Percentiles rank a stretch among this genome's conserved stretches.
Evolutionary conservation across 208 protist genomes (phyloP).

Genomic region (Hexamita inflata): DNA sequence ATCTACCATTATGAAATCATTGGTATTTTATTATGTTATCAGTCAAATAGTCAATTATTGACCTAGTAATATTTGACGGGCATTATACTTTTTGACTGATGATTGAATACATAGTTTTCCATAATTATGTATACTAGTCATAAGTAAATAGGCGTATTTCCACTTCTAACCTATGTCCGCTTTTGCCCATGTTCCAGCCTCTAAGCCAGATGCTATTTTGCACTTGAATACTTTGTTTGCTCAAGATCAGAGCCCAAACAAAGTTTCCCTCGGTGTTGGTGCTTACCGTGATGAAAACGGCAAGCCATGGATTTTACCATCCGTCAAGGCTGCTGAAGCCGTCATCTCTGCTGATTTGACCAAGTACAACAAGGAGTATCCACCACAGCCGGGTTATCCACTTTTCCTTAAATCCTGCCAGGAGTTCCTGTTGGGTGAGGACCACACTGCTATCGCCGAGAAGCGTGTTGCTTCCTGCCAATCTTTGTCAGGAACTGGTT

Average conservation of each 20-base stretch:
- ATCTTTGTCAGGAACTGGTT: slow-evolving; percentile 65
- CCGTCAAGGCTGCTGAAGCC: slow-evolving; percentile 42
- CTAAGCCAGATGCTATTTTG: slow-evolving; percentile 57
- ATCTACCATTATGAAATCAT: no score
- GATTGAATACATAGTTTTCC: no score
- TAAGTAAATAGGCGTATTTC: no score
- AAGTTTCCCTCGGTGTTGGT: slow-evolving; percentile 85
- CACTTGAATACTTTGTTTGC: slow-evolving; percentile 50
- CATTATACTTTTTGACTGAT: no score
- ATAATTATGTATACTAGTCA: no score
- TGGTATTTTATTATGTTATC: no score
- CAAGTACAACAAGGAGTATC: slow-evolving; percentile 39
- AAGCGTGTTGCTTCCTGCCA: slow-evolving; percentile 49
- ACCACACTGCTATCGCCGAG: not conserved
- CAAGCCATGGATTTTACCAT: slow-evolving; percentile 46
- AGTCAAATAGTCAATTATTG: no score
- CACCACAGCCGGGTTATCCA: slow-evolving; percentile 20
- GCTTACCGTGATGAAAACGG: slow-evolving; percentile 76
- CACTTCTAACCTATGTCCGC: no score
- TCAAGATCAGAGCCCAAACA: slow-evolving; percentile 59
- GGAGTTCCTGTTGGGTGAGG: slow-evolving; percentile 43
- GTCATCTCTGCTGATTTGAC: slow-evolving; percentile 25
- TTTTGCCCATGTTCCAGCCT: slow-evolving; percentile 43
- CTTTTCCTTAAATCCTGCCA: slow-evolving; percentile 33
- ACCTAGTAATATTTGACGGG: no score